Evolutionary conservation across 1,284 basidiomycete species (phyloP).

Genomic region (Sanguinoderma infundibulare): DNA sequence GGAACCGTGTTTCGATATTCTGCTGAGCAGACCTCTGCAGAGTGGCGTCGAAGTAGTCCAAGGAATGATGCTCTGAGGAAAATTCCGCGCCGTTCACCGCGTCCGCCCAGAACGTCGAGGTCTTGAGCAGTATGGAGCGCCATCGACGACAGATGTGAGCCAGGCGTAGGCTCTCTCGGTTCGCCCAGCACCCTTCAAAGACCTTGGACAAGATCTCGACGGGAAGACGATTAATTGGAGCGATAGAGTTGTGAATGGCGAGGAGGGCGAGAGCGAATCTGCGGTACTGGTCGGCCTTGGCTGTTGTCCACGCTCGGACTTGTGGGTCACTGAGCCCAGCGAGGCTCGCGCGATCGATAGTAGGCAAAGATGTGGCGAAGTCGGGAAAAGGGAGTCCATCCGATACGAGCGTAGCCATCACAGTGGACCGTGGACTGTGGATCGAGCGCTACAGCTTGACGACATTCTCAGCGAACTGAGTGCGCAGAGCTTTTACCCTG

Average conservation of each 20-base stretch:
- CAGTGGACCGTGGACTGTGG: too few species aligned
- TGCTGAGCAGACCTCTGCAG: background rate
- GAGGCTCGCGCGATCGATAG: background rate
- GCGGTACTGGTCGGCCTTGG: background rate
- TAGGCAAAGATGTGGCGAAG: background rate
- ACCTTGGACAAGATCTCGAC: background rate
- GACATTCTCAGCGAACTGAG: too few species aligned
- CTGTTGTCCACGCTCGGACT: background rate
- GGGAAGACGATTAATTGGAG: slow-evolving; percentile 1
- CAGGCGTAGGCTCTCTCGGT: background rate
- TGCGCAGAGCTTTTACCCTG: too few species aligned
- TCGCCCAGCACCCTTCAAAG: background rate
- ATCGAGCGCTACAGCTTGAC: too few species aligned
- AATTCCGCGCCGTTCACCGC: background rate
- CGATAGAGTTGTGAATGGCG: background rate
- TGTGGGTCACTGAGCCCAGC: background rate
- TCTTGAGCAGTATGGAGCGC: background rate
- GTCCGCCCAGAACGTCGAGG: background rate
- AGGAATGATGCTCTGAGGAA: background rate
- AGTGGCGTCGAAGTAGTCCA: background rate
- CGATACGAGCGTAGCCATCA: too few species aligned
- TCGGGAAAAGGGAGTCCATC: too few species aligned
- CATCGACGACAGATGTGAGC: background rate
- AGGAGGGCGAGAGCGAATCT: background rate
- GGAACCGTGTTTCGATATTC: background rate